These are phyloP conservation scores for Funneliformis geosporum DNA, from an alignment of 192 early-diverging fungal genomes.

Conservation along the genomic window DNA sequence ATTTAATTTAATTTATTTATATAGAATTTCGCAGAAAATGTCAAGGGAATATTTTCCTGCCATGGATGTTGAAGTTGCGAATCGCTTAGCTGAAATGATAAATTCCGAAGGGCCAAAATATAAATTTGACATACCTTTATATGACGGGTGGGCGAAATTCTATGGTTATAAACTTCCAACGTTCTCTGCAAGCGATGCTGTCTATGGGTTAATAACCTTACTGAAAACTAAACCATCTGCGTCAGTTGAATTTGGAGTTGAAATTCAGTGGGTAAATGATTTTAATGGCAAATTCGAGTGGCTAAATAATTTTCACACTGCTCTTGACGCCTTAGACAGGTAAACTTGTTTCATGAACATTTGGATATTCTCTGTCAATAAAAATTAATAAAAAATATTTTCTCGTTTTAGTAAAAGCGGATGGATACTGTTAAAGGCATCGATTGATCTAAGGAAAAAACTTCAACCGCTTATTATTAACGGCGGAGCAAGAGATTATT, in stretches of 20 bases:
- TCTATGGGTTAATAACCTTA: constrained; percentile 8
- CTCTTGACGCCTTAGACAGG: constrained; percentile 3
- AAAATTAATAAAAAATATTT: not conserved
- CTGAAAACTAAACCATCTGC: not conserved
- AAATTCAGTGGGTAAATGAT: constrained; percentile 17
- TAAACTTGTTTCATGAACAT: not conserved
- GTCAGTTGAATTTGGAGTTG: constrained; percentile 3
- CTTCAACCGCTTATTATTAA: not conserved
- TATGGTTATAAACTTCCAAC: constrained; percentile 13
- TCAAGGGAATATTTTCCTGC: constrained; percentile 2
- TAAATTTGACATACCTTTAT: not conserved
- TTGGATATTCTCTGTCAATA: not conserved
- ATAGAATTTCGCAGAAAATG: not conserved
- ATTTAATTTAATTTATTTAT: not conserved
- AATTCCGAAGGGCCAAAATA: constrained; percentile 6
- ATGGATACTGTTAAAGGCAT: not conserved
- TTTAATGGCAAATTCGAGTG: not conserved
- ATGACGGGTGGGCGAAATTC: not conserved
- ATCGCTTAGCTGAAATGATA: not conserved
- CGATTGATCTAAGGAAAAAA: not conserved
- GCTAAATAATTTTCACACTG: constrained; percentile 20
- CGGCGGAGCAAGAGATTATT: not conserved
- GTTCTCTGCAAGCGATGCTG: constrained; percentile 8
- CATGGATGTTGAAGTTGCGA: constrained; percentile 3
- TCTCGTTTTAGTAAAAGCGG: not conserved